Base-by-base conservation (phyloP, 495 filamentous ascomycete species). In the Cudoniella acicularis region DNA sequence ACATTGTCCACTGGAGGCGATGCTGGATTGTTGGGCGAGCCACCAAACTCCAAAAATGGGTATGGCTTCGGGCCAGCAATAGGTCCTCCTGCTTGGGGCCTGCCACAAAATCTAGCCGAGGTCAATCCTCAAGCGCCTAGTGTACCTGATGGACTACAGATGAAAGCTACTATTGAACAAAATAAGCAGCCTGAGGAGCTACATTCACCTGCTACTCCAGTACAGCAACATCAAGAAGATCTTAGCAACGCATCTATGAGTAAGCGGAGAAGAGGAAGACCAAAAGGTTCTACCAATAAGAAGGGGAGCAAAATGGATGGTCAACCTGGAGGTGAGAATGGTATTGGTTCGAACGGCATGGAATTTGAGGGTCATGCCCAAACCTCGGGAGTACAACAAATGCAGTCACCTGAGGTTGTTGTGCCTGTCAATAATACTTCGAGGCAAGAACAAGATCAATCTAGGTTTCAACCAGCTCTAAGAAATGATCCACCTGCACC, bases 251-350 rank as follows among this genome's bases (percentile, higher is more conserved):
- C 46, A n/a, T 24, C 57, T 49, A 52, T 50, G 2, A 63, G 41
- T 20, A 65, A 65, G 47, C 40, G 63, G 43, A 49, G 66, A 41
- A 47, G 62, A 30, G 66, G 66, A 25, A 57, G 66, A 41, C 66
- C 66, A 3, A 68, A 68, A 50, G 66, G 66, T 1, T 68, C 66
- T 36, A 57, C 53, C 30, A 66, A 69, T 49, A 65, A 50, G 21
- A 54, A 66, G 21, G 49, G 21, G 4, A 40, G 56, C 21, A 67
- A 62, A 47, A 55, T 16, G 18, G 60, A 61, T 42, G 52, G 40
- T n/a, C 52, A 58, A 41, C 43, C 26, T 6, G 52, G 23, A 17
- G 27, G 26, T 10, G 60, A 63, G 27, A 22, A 10, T 43, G 21
- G 20, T n/a, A 18, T 26, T 45, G 53, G 23, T 25, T 42, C 30